Evolutionary conservation across 805 yeast species (phyloP).

Genomic region (Tanozyma kutaoensis): DNA sequence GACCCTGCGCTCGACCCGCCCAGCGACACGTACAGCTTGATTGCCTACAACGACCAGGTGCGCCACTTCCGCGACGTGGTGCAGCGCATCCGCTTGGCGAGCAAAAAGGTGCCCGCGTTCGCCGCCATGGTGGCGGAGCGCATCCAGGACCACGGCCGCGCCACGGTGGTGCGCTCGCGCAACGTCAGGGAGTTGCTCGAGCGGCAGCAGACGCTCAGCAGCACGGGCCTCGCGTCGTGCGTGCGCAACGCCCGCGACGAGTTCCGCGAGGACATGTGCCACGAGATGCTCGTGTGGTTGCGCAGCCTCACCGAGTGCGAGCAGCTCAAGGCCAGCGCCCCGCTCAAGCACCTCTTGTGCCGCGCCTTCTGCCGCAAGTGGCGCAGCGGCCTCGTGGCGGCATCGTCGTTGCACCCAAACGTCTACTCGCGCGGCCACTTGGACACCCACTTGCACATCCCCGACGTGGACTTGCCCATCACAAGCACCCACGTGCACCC

Average conservation of each 20-base stretch:
- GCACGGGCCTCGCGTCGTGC: constrained; percentile 54
- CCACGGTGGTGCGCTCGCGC: constrained; percentile 47
- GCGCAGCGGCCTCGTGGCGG: constrained; percentile 32
- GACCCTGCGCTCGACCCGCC: constrained; percentile 22
- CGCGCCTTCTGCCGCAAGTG: constrained; percentile 49
- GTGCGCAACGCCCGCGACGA: constrained; percentile 56
- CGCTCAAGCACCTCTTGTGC: constrained; percentile 33
- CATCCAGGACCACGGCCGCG: constrained; percentile 54
- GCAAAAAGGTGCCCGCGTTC: constrained; percentile 49
- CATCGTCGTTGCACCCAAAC: not conserved
- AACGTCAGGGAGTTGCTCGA: constrained; percentile 36
- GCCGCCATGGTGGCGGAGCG: constrained; percentile 60
- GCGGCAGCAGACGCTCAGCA: constrained; percentile 40
- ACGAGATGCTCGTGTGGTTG: constrained; percentile 58
- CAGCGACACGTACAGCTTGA: constrained; percentile 38
- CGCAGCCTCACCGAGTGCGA: constrained; percentile 42
- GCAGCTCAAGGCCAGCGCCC: constrained; percentile 33
- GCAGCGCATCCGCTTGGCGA: constrained; percentile 48
- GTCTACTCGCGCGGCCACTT: constrained; percentile 17
- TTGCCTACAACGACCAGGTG: constrained; percentile 68
- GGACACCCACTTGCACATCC: constrained; percentile 22
- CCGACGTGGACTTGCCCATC: constrained; percentile 12
- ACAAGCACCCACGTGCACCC: constrained; percentile 1
- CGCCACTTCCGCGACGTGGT: constrained; percentile 67
- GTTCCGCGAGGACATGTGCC: constrained; percentile 72